These are phyloP conservation scores for Syncephalastrum monosporum DNA, from an alignment of 371 early-diverging fungal species.

Conservation along the genomic window DNA sequence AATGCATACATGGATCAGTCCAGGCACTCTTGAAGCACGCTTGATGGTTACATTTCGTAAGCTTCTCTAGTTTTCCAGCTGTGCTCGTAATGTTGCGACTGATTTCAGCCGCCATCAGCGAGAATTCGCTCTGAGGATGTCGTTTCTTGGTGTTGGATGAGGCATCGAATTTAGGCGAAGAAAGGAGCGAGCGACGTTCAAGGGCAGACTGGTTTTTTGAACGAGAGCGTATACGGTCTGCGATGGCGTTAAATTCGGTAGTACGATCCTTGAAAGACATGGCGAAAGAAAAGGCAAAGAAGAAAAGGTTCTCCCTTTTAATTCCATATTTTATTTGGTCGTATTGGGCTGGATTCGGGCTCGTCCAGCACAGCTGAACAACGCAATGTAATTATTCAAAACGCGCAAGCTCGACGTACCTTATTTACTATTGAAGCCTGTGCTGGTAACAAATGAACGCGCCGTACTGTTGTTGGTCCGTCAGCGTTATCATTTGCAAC, in stretches of 20 bases:
- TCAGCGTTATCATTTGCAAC: no score
- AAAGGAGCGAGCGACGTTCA: constrained; percentile 39
- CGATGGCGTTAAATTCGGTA: constrained; percentile 49
- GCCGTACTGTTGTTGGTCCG: no score
- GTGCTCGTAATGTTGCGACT: constrained; percentile 63
- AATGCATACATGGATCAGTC: background rate
- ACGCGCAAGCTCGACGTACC: no score
- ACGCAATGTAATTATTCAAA: no score
- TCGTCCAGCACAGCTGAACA: no score
- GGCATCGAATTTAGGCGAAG: constrained; percentile 14
- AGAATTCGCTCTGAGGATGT: constrained; percentile 52
- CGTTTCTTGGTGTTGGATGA: constrained; percentile 14
- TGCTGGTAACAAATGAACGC: no score
- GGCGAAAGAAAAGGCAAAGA: background rate
- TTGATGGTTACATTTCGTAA: constrained; percentile 56
- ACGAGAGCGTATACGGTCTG: constrained; percentile 46
- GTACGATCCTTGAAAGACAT: constrained; percentile 53
- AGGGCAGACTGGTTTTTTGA: constrained; percentile 20
- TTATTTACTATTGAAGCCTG: no score
- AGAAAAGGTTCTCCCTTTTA: constrained; percentile 1
- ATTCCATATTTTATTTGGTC: no score
- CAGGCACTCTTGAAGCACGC: no score
- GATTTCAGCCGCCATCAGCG: constrained; percentile 63
- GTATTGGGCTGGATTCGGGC: no score
- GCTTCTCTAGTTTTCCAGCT: constrained; percentile 66